These are phyloP conservation scores for maize (Zea mays) DNA, from an alignment of 176 grass and related monocot genomes.

Conservation along the genomic window Zm-B73-REFERENCE-NAM-5.0 NC_050097.1:46597501-46598000, in stretches of 20 bases:
- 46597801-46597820: conserved; percentile 58
- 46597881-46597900: not conserved
- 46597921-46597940: not conserved
- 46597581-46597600: not conserved
- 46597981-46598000: not conserved
- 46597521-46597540: not conserved
- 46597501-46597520: not conserved
- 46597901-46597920: not conserved
- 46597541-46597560: not conserved
- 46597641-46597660: not conserved
- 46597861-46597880: not conserved
- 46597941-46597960: not conserved
- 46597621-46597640: not conserved
- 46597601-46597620: not conserved
- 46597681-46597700: conserved; percentile 47
- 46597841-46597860: not conserved
- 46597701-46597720: conserved; percentile 54
- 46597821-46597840: not conserved
- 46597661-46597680: not conserved
- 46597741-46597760: conserved; percentile 80
- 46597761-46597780: conserved; percentile 69
- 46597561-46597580: not conserved
- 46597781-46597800: conserved; percentile 44
- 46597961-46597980: not conserved
- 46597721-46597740: conserved; percentile 62